Percentiles rank a stretch among this genome's conserved stretches.
Evolutionary conservation across 192 early-diverging fungal genomes (phyloP).

Genomic region (Phlyctochytrium arcticum): DNA sequence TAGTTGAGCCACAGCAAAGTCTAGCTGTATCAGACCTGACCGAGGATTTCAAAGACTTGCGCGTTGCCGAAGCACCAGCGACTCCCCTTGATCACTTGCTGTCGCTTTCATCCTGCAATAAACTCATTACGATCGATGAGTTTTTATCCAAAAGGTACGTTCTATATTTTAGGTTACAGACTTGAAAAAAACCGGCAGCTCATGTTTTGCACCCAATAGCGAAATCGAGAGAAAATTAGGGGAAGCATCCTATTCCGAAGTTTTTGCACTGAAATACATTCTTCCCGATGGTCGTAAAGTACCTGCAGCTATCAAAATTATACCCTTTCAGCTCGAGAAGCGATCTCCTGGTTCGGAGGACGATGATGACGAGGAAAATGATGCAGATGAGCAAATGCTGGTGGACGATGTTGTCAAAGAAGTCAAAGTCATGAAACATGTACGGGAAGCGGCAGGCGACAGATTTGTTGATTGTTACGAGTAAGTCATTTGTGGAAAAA

Average conservation of each 20-base stretch:
- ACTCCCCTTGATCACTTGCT: too few species aligned
- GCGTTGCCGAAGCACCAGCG: too few species aligned
- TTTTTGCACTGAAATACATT: slow-evolving; percentile 46
- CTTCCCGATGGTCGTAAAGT: neutral
- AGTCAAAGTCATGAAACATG: slow-evolving; percentile 51
- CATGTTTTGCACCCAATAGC: neutral
- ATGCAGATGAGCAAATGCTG: slow-evolving; percentile 43
- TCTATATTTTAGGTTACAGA: neutral
- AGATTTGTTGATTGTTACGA: slow-evolving; percentile 28
- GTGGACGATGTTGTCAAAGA: slow-evolving; percentile 61
- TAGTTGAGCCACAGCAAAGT: too few species aligned
- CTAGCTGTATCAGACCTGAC: too few species aligned
- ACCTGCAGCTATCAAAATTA: slow-evolving; percentile 72
- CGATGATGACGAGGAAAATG: slow-evolving; percentile 41
- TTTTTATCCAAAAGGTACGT: neutral
- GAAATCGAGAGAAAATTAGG: slow-evolving; percentile 57
- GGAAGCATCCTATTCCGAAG: slow-evolving; percentile 84
- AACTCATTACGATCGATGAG: neutral
- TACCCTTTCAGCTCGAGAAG: slow-evolving; percentile 63
- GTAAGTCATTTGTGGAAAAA: slow-evolving; percentile 5
- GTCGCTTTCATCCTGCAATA: too few species aligned
- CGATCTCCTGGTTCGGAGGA: neutral
- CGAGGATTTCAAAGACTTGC: too few species aligned
- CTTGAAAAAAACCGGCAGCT: neutral
- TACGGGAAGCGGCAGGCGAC: slow-evolving; percentile 32